Percentiles rank a stretch among this genome's conserved stretches.
Conservation (phyloP, 768 basidiomycete species). For the Pleurotus pulmonarius region DNA sequence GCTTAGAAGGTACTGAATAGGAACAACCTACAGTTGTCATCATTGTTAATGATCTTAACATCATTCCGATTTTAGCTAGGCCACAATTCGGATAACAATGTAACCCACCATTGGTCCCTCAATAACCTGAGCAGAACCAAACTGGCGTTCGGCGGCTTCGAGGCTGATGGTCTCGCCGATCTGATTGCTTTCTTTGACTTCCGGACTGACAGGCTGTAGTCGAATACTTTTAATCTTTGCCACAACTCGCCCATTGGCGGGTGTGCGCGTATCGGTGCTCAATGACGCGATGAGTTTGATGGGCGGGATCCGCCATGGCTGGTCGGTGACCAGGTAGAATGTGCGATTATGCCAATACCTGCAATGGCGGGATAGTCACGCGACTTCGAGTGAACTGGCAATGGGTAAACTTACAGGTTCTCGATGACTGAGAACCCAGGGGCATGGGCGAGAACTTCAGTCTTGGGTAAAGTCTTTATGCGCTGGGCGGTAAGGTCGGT, state of each 20-base stretch:
- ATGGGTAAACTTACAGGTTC: not conserved
- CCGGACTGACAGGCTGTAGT: not conserved
- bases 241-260: constrained; percentile 1
- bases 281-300: not conserved
- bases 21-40: not conserved
- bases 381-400: not conserved
- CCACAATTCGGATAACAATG: not conserved
- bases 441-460: not conserved
- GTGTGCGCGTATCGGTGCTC: not conserved
- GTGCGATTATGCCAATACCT: constrained; percentile 2
- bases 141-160: not conserved
- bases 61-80: not conserved
- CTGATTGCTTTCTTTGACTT: constrained; percentile 1
- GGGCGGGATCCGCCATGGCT: not conserved
- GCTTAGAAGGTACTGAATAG: not conserved
- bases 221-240: not conserved
- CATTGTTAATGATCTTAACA: constrained; percentile 1
- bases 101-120: not conserved
- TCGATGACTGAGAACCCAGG: constrained; percentile 1
- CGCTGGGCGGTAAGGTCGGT: not conserved
- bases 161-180: constrained; percentile 3
- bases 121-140: not conserved
- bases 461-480: not conserved
- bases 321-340: not conserved
- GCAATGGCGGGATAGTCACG: not conserved